Percentiles rank a stretch among this genome's conserved stretches.
Evolutionary conservation across 352 stramenopile genomes (phyloP).

Genomic region (Pythium sukuiense): DNA sequence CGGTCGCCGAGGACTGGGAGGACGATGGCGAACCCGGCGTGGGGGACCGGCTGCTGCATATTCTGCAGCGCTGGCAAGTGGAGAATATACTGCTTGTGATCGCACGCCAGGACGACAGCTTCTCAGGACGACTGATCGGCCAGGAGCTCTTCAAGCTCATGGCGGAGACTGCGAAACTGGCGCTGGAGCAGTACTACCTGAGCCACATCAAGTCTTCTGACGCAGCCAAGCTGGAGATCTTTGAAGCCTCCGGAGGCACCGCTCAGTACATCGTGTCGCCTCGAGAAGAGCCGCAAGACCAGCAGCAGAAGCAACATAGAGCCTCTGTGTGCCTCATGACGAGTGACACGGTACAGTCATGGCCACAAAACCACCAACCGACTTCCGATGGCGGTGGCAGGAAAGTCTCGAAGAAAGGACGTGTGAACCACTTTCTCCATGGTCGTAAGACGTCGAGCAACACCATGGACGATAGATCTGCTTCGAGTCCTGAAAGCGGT

Average conservation of each 20-base stretch:
- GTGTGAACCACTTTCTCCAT: conserved; percentile 73
- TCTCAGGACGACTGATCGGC: conserved; percentile 62
- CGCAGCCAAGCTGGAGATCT: conserved; percentile 50
- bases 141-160: conserved; percentile 67
- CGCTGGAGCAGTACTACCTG: conserved; percentile 74
- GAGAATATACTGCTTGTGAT: conserved; percentile 72
- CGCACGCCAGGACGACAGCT: conserved; percentile 57
- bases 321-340: conserved; percentile 51
- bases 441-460: conserved; percentile 9
- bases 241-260: conserved; percentile 23
- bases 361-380: conserved; percentile 53
- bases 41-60: conserved; percentile 71
- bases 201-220: conserved; percentile 46
- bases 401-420: conserved; percentile 53
- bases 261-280: conserved; percentile 20
- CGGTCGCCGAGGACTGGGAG: conserved; percentile 50
- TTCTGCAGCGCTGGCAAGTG: conserved; percentile 84
- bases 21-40: conserved; percentile 55
- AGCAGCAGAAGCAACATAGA: conserved; percentile 22
- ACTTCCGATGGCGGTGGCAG: conserved; percentile 54
- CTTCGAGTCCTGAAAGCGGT: not conserved
- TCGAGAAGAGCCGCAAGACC: conserved; percentile 20
- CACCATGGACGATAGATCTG: conserved; percentile 5
- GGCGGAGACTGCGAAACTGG: conserved; percentile 69
- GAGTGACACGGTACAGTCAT: conserved; percentile 54